A percentile compares a stretch with the other conserved stretches of the same genome.
Evolutionary conservation across 1,284 basidiomycete genomes (phyloP).

Genomic region (Cutaneotrichosporon arboriforme): DNA sequence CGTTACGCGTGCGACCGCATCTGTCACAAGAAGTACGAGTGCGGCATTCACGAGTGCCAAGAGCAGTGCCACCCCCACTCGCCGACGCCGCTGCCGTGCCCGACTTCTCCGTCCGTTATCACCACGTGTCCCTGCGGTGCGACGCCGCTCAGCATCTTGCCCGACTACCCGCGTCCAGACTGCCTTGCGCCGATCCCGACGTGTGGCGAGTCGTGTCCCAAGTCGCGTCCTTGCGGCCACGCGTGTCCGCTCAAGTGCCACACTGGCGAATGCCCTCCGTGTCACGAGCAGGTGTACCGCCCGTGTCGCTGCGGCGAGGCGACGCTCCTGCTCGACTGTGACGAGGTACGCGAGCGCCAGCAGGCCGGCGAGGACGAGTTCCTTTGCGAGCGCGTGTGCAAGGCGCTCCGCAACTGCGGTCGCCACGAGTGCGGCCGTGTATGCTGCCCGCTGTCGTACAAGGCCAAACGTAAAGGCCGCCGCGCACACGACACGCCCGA

Average conservation of each 20-base stretch:
- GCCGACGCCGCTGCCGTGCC: conserved; percentile 58
- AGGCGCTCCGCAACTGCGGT: conserved; percentile 66
- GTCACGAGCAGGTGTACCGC: conserved; percentile 59
- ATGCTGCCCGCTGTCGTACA: conserved; percentile 78
- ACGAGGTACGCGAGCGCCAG: conserved; percentile 41
- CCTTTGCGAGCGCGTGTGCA: conserved; percentile 70
- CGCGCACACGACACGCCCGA: conserved; percentile 26
- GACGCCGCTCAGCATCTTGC: conserved; percentile 51
- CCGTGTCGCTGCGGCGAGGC: conserved; percentile 76
- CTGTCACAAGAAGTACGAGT: conserved; percentile 69
- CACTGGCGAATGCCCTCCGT: conserved; percentile 62
- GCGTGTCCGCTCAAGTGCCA: conserved; percentile 58
- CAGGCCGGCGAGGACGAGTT: conserved; percentile 54
- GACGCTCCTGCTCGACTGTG: conserved; percentile 53
- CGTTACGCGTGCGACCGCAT: conserved; percentile 60
- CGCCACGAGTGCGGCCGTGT: conserved; percentile 71
- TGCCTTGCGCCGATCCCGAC: conserved; percentile 75
- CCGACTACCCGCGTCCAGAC: conserved; percentile 51
- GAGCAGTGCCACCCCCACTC: conserved; percentile 66
- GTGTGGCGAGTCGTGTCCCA: conserved; percentile 64
- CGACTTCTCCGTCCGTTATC: conserved; percentile 62
- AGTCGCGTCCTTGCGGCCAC: conserved; percentile 63
- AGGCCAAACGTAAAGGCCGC: conserved; percentile 60
- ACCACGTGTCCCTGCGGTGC: conserved; percentile 76
- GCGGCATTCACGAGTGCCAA: conserved; percentile 65